Evolutionary conservation across 2,329 filamentous ascomycete species (phyloP).

Genomic region (Penicillium concentricum): DNA sequence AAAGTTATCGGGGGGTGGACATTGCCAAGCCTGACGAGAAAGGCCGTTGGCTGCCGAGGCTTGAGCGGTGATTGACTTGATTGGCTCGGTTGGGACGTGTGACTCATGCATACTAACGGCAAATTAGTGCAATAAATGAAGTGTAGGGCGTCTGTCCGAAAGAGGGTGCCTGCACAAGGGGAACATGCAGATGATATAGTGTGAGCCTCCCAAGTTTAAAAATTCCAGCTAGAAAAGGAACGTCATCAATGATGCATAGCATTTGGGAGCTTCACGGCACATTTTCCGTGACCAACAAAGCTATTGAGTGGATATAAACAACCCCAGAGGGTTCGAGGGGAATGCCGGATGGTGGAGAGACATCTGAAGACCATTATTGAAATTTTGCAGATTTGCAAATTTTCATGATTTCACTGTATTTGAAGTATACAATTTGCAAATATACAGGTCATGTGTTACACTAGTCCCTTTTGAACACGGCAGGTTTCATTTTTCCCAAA

Average conservation of each 20-base stretch:
- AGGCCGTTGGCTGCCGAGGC: not conserved
- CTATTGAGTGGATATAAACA: not conserved
- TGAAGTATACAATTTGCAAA: not conserved
- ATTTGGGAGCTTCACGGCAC: slow-evolving; percentile 9
- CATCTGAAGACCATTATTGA: not conserved
- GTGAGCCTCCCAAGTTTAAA: not conserved
- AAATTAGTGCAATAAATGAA: not conserved
- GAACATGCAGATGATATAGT: not conserved
- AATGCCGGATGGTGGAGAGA: not conserved
- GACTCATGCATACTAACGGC: not conserved
- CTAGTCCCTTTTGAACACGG: slow-evolving; percentile 6
- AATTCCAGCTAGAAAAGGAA: not conserved
- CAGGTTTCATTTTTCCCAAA: slow-evolving; percentile 13
- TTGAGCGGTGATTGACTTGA: slow-evolving; percentile 16
- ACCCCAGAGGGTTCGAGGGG: not conserved
- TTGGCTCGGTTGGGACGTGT: slow-evolving; percentile 18
- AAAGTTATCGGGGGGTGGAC: not conserved
- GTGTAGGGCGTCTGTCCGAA: slow-evolving; percentile 1
- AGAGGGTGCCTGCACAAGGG: not conserved
- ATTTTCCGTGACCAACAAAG: slow-evolving; percentile 5
- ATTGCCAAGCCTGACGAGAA: slow-evolving; percentile 4
- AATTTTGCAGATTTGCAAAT: not conserved
- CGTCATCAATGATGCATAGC: not conserved
- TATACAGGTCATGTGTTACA: slow-evolving; percentile 6
- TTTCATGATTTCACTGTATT: not conserved